Conservation (phyloP, 179 eudicot genomes). For the Beta corolliflora region DNA sequence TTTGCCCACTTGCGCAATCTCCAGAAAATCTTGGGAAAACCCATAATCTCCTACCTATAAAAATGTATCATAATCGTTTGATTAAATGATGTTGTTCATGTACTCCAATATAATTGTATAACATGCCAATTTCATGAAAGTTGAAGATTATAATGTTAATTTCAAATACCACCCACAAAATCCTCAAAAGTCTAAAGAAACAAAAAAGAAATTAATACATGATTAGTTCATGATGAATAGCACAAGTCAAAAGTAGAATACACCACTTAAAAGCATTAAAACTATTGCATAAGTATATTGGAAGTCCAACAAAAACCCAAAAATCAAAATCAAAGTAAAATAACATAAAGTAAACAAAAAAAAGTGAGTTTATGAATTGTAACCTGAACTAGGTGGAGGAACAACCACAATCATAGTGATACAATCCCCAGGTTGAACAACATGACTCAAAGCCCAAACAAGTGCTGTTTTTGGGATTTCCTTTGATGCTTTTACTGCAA, state of each 20-base stretch:
- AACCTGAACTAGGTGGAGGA: constrained; percentile 67
- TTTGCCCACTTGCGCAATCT: constrained; percentile 84
- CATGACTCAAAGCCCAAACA: constrained; percentile 97
- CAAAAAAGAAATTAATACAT: neutral
- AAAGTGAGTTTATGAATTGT: neutral
- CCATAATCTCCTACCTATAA: constrained; percentile 81
- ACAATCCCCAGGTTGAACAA: constrained; percentile 97
- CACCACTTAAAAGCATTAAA: no score
- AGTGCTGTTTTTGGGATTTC: constrained; percentile 85
- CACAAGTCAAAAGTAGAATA: no score
- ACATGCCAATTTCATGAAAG: neutral
- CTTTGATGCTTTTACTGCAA: constrained; percentile 93
- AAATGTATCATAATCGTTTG: neutral
- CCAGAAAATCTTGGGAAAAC: constrained; percentile 91
- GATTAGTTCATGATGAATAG: no score
- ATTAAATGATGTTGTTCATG: neutral
- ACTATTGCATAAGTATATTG: no score
- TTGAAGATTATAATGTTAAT: no score
- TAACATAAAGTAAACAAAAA: neutral
- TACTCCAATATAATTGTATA: neutral
- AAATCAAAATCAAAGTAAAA: neutral
- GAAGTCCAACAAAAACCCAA: neutral
- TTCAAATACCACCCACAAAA: no score
- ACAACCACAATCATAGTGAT: constrained; percentile 84
- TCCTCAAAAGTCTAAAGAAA: neutral